phyloP scores from a whole-genome alignment of 371 early-diverging fungal genomes.

The Mucor saturninus region DNA sequence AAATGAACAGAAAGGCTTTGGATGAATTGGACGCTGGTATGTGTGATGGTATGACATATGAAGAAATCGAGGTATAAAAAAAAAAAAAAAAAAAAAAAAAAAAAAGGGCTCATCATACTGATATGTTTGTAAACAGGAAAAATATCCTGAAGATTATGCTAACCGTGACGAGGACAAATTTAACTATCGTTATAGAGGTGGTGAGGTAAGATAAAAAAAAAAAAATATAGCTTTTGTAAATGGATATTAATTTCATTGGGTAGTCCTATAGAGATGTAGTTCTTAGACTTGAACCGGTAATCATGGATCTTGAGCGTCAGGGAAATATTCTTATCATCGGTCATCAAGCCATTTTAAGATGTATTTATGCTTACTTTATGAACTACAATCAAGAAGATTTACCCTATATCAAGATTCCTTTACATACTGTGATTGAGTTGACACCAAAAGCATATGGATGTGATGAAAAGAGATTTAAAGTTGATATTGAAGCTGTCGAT shows the following conservation, averaged over 20 bases:
- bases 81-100: neutral
- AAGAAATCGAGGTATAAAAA: slow-evolving; percentile 83
- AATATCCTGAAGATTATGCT: slow-evolving; percentile 85
- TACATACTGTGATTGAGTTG: slow-evolving; percentile 94
- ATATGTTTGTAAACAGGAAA: slow-evolving; percentile 40
- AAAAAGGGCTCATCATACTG: neutral
- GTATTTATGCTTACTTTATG: slow-evolving; percentile 94
- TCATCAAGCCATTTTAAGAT: slow-evolving; percentile 93
- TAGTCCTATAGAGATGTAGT: slow-evolving; percentile 80
- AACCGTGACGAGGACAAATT: slow-evolving; percentile 96
- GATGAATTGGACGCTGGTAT: slow-evolving; percentile 97
- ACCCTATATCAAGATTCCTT: slow-evolving; percentile 95
- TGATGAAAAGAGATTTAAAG: slow-evolving; percentile 85
- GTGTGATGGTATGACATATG: slow-evolving; percentile 98
- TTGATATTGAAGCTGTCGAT: slow-evolving; percentile 87
- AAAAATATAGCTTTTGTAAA: neutral
- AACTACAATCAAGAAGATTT: slow-evolving; percentile 89
- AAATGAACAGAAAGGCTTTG: slow-evolving; percentile 94
- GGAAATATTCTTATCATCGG: slow-evolving; percentile 95
- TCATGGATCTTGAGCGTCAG: slow-evolving; percentile 97
- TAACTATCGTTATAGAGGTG: slow-evolving; percentile 91
- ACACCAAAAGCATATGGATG: slow-evolving; percentile 96
- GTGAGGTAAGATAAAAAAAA: slow-evolving; percentile 72
- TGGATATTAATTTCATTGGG: neutral
- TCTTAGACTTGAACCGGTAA: slow-evolving; percentile 72